Percentiles rank a stretch among this genome's conserved stretches.
phyloP scores from a whole-genome alignment of 2,329 filamentous ascomycete genomes.

The Blastomyces percursus region DNA sequence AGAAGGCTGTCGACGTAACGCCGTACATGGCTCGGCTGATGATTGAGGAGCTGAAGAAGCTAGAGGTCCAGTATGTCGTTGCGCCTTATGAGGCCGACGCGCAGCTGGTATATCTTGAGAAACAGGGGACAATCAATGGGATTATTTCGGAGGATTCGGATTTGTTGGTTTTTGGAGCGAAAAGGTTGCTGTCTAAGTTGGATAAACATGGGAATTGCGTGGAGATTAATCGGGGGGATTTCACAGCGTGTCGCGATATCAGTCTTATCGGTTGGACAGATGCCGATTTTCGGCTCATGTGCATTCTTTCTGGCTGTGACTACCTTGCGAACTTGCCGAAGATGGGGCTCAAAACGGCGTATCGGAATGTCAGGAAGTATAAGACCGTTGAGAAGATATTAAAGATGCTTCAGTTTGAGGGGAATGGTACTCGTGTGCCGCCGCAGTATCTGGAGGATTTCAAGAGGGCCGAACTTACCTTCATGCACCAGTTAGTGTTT shows the following conservation, averaged over 20 bases:
- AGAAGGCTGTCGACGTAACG: conserved; percentile 92
- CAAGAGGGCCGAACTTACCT: conserved; percentile 78
- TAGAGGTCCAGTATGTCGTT: conserved; percentile 74
- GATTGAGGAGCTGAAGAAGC: conserved; percentile 80
- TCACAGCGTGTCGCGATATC: conserved; percentile 77
- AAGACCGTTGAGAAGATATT: conserved; percentile 76
- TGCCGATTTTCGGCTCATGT: conserved; percentile 83
- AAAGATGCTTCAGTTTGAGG: conserved; percentile 76
- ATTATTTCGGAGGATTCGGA: conserved; percentile 97
- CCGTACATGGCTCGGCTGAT: conserved; percentile 87
- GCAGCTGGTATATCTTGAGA: conserved; percentile 90
- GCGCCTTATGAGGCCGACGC: conserved; percentile 96
- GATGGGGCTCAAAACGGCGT: conserved; percentile 85
- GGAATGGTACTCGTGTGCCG: conserved; percentile 63
- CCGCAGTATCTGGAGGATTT: conserved; percentile 72
- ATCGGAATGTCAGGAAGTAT: conserved; percentile 80
- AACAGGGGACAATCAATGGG: conserved; percentile 68
- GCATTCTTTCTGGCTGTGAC: conserved; percentile 91
- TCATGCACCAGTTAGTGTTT: conserved; percentile 88
- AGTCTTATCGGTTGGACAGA: conserved; percentile 89
- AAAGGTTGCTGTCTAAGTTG: conserved; percentile 80
- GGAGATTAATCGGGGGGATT: conserved; percentile 81
- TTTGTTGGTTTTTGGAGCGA: conserved; percentile 86
- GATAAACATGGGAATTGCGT: conserved; percentile 89
- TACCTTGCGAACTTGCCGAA: conserved; percentile 79